Percentiles rank a stretch among this genome's conserved stretches.
Conservation (phyloP, 2,329 filamentous ascomycete species). For the Chaetomiaceae sp. region DNA sequence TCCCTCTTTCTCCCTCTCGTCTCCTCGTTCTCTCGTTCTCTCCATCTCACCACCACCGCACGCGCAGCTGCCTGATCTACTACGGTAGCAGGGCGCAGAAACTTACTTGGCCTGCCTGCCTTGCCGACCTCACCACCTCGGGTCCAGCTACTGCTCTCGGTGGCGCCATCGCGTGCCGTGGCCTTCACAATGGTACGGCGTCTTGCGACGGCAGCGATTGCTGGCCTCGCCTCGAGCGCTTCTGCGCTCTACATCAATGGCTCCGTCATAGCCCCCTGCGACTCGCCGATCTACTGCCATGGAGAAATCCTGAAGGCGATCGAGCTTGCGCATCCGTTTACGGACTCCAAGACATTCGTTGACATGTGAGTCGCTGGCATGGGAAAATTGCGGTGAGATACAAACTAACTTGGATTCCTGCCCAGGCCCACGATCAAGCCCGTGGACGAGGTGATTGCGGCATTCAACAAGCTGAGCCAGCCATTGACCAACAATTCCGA, state of each 20-base stretch:
- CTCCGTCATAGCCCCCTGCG: conserved; percentile 58
- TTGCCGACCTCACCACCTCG: too few relatives aligned
- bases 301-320: conserved; percentile 60
- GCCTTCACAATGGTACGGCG: conserved; percentile 14
- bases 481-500: conserved; percentile 61
- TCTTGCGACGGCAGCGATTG: conserved; percentile 27
- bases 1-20: background rate
- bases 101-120: too few relatives aligned
- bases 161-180: background rate
- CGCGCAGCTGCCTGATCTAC: too few relatives aligned
- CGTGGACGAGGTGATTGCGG: conserved; percentile 55
- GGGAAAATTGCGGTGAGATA: conserved; percentile 11
- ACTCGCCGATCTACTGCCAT: conserved; percentile 64
- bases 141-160: background rate
- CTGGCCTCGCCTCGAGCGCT: conserved; percentile 30
- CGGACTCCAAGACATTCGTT: conserved; percentile 67
- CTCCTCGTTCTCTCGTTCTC: background rate
- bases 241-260: conserved; percentile 56
- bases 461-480: conserved; percentile 55
- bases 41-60: background rate
- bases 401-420: conserved; percentile 13
- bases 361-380: conserved; percentile 51
- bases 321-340: conserved; percentile 59
- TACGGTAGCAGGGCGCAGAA: too few relatives aligned
- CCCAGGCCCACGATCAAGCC: conserved; percentile 55